A percentile compares a stretch with the other conserved stretches of the same genome.
Evolutionary conservation across 208 protist genomes (phyloP).

Genomic region (Leishmania guyanensis): DNA sequence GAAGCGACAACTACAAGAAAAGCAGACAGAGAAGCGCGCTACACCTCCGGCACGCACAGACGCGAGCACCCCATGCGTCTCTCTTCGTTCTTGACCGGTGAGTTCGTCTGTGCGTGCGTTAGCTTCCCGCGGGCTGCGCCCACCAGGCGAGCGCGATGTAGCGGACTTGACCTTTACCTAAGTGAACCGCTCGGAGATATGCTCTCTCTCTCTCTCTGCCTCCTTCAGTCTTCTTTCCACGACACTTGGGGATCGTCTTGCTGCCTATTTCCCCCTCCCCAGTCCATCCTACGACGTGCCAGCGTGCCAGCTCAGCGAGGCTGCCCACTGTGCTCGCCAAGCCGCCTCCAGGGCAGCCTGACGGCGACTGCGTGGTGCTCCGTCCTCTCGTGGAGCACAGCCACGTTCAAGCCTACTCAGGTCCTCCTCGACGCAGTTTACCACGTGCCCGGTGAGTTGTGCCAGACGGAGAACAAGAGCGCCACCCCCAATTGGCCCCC

Average conservation of each 20-base stretch:
- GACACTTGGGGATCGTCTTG: not conserved
- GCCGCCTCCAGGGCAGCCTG: slow-evolving; percentile 26
- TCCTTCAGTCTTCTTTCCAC: not conserved
- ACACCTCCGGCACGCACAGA: not conserved
- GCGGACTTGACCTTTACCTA: not conserved
- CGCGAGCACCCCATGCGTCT: not conserved
- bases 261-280: not conserved
- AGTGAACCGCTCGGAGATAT: not conserved
- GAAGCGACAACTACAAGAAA: not conserved
- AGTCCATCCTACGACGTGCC: not conserved
- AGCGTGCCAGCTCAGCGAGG: slow-evolving; percentile 19
- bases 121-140: not conserved
- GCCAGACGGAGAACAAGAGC: slow-evolving; percentile 14
- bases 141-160: not conserved
- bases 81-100: not conserved
- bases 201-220: not conserved
- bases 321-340: slow-evolving; percentile 31
- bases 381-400: slow-evolving; percentile 8
- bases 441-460: slow-evolving; percentile 22
- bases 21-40: not conserved
- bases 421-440: slow-evolving; percentile 19
- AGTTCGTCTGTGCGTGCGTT: not conserved
- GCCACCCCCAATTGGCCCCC: not conserved
- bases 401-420: slow-evolving; percentile 11
- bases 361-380: slow-evolving; percentile 19